Evolutionary conservation across 2,329 filamentous ascomycete genomes (phyloP), one percentile per base, ranked within the genome.

Genomic region (Talaromyces sp.): DNA sequence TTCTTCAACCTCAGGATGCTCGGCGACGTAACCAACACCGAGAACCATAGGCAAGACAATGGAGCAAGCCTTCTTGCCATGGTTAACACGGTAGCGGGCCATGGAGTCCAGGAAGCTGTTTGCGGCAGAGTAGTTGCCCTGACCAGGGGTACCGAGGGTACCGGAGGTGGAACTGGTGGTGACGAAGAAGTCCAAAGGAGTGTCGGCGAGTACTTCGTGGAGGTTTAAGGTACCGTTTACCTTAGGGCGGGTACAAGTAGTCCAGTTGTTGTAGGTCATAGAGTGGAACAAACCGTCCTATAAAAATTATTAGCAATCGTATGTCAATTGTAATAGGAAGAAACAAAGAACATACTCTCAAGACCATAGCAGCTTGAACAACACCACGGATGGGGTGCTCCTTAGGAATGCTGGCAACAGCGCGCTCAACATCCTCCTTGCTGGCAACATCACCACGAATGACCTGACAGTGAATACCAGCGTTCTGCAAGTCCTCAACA

Each of bases 61-160:
- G 0, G 73, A 69, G 2, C 71, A 58, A 10, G 70, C 71, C 3
- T 69, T 66, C 1, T 74, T 68, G 2, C 74, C 74, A 7, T 71
- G 60, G 0, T 47, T 45, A 7, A 64, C 68, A 6, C 76, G 70
- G 58, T 75, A 72, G 7, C 66, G 66, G 3, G 74, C 74, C 14
- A 79, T 70, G 1, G 69, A 68, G 52, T 78, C 77, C 60, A 77
- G 71, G 70, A 74, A 81, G 13, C 73, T 71, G 56, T 73, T 74
- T 8, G 70, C 78, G 2, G 78, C 75, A 8, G 73, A 73, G 65
- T 81, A 81, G 60, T 77, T 80, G 13, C 81, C 75, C 64, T 85
- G 74, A 3, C 79, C 78, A 1, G 77, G 68, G 54, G 82, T 82
- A 4, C 83, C 82, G 3, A 82, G 70, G 7, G 83, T 68, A 2